Conservation (phyloP, 2,329 filamentous ascomycete genomes). For the Aspergillus amoenus region DNA sequence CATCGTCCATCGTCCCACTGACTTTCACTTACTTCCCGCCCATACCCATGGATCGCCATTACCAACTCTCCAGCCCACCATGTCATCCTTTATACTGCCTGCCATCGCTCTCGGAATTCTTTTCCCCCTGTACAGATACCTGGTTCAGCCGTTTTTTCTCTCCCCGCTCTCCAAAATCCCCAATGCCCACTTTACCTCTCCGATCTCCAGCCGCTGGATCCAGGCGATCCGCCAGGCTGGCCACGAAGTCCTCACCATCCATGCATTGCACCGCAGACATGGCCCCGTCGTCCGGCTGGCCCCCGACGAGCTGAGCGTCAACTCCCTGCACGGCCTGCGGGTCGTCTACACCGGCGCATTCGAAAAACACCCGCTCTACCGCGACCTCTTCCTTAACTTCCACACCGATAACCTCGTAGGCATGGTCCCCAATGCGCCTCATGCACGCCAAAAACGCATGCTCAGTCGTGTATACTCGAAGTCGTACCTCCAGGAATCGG, state of each 20-base stretch:
- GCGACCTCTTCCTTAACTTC: conserved; percentile 64
- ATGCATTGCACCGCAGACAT: conserved; percentile 53
- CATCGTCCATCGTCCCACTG: too few species aligned
- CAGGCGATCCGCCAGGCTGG: conserved; percentile 53
- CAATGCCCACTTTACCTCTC: conserved; percentile 61
- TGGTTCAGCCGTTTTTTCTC: conserved; percentile 39
- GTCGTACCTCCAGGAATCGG: conserved; percentile 61
- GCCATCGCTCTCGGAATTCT: not conserved
- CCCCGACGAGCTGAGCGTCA: conserved; percentile 64
- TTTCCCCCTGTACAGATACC: conserved; percentile 21
- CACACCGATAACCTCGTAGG: conserved; percentile 66
- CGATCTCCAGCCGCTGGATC: conserved; percentile 64
- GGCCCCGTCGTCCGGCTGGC: conserved; percentile 62
- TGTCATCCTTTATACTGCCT: not conserved
- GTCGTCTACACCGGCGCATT: conserved; percentile 68
- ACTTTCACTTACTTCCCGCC: too few species aligned
- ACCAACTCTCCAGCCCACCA: not conserved
- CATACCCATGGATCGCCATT: not conserved
- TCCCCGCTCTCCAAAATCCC: conserved; percentile 64
- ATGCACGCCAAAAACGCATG: conserved; percentile 69
- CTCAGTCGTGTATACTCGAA: conserved; percentile 75
- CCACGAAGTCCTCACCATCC: conserved; percentile 59
- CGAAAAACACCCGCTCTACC: conserved; percentile 67
- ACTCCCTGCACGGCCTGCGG: conserved; percentile 56
- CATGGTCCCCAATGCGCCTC: conserved; percentile 55